A percentile compares a stretch with the other conserved stretches of the same genome.
Conservation (phyloP, 495 filamentous ascomycete species). For the Hypoxylon subgilvum region DNA sequence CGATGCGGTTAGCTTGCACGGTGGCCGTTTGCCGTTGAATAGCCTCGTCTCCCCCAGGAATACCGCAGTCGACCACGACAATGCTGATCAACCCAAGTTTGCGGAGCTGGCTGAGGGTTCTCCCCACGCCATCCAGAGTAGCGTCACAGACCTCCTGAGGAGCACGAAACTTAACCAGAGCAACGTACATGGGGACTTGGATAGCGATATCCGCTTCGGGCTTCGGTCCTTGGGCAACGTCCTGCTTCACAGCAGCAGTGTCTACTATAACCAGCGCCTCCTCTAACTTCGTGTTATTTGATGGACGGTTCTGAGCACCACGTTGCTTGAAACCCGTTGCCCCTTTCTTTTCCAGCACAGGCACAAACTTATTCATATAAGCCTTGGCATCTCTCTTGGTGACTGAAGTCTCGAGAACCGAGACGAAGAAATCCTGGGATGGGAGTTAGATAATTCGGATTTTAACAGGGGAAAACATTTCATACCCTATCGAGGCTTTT, state of each 20-base stretch:
- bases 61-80: conserved; percentile 77
- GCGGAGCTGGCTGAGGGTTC: conserved; percentile 81
- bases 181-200: conserved; percentile 71
- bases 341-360: conserved; percentile 50
- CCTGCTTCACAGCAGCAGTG: conserved; percentile 14
- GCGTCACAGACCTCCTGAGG: conserved; percentile 71
- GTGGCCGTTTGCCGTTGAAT: conserved; percentile 45
- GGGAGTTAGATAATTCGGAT: conserved; percentile 17
- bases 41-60: conserved; percentile 36
- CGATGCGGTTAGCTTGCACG: conserved; percentile 75
- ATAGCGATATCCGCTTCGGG: conserved; percentile 46
- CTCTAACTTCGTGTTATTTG: not conserved
- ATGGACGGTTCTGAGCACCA: conserved; percentile 38
- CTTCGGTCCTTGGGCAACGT: conserved; percentile 56
- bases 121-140: conserved; percentile 75
- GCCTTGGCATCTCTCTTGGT: conserved; percentile 90
- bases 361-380: conserved; percentile 80
- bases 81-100: conserved; percentile 80
- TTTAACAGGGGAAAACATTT: not conserved
- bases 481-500: conserved; percentile 51
- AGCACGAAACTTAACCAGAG: conserved; percentile 81
- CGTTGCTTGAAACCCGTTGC: conserved; percentile 45
- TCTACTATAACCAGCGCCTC: conserved; percentile 8
- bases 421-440: conserved; percentile 77
- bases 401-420: conserved; percentile 79